These are phyloP conservation scores for Cornus suecica DNA, from an alignment of 148 eudicot genomes.

Conservation along the genomic window DNA sequence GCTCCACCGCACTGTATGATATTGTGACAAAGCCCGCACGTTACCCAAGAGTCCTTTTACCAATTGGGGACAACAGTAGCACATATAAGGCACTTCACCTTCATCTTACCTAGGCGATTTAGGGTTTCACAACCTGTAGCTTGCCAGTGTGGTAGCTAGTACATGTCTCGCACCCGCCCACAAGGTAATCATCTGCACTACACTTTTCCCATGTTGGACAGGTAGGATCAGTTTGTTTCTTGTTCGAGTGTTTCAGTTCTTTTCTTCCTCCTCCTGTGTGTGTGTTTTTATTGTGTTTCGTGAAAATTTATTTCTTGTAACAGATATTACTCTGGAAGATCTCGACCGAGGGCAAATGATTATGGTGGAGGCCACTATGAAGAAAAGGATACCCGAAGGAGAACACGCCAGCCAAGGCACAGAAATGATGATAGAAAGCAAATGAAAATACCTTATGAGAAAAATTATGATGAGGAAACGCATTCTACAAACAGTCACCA, in stretches of 20 bases:
- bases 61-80: no score
- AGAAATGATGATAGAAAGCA: constrained; percentile 27
- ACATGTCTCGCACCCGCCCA: no score
- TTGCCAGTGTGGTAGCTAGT: no score
- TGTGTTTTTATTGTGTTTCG: background rate
- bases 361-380: constrained; percentile 39
- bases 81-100: no score
- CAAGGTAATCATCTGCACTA: no score
- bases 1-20: no score
- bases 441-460: constrained; percentile 15
- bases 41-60: no score
- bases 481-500: constrained; percentile 19
- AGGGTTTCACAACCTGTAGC: no score
- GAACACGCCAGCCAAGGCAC: constrained; percentile 21
- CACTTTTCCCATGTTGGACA: background rate
- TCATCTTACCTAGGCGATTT: no score
- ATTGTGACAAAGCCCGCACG: no score
- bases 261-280: background rate
- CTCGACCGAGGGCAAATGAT: constrained; percentile 49
- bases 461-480: constrained; percentile 18
- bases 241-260: background rate
- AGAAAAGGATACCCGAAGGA: constrained; percentile 40
- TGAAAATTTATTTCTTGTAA: background rate
- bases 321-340: constrained; percentile 41
- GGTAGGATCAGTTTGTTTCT: background rate